These are phyloP conservation scores for Zygoascus tannicola DNA, from an alignment of 805 yeast genomes.

Conservation along the genomic window DNA sequence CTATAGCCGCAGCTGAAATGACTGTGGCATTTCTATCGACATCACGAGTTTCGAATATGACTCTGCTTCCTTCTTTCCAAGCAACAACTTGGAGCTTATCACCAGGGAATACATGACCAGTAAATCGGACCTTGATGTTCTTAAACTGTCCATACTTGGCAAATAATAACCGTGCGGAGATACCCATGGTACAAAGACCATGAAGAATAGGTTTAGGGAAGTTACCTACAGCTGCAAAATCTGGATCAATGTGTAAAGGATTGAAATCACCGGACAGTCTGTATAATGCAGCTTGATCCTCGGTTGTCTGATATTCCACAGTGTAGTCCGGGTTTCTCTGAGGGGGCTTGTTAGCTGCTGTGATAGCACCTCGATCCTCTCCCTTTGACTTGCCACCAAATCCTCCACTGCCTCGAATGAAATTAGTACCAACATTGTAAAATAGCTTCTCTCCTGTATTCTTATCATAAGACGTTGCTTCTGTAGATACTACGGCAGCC, in stretches of 20 bases:
- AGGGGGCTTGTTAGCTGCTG: conserved; percentile 56
- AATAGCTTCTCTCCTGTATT: conserved; percentile 61
- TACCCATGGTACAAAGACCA: conserved; percentile 84
- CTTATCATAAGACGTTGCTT: conserved; percentile 58
- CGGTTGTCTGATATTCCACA: conserved; percentile 45
- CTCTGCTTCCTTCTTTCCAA: conserved; percentile 69
- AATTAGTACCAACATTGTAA: conserved; percentile 75
- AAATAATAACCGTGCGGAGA: conserved; percentile 61
- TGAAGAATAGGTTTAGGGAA: conserved; percentile 84
- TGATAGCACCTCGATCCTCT: conserved; percentile 51
- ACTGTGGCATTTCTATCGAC: conserved; percentile 71
- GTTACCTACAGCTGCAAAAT: conserved; percentile 77
- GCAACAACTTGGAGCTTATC: conserved; percentile 73
- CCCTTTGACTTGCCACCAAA: conserved; percentile 43
- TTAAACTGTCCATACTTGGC: conserved; percentile 75
- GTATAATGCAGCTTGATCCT: conserved; percentile 80
- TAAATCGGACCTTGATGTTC: conserved; percentile 83
- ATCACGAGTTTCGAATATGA: conserved; percentile 73
- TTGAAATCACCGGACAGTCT: conserved; percentile 90
- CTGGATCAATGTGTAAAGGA: conserved; percentile 92
- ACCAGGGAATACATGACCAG: conserved; percentile 91
- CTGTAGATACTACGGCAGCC: conserved; percentile 68
- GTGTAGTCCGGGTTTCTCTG: conserved; percentile 57
- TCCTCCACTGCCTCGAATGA: conserved; percentile 64
- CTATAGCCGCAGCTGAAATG: conserved; percentile 80